A percentile compares a stretch with the other conserved stretches of the same genome.
Conservation (phyloP, 495 filamentous ascomycete species). For the Annulohypoxylon stygium region DNA sequence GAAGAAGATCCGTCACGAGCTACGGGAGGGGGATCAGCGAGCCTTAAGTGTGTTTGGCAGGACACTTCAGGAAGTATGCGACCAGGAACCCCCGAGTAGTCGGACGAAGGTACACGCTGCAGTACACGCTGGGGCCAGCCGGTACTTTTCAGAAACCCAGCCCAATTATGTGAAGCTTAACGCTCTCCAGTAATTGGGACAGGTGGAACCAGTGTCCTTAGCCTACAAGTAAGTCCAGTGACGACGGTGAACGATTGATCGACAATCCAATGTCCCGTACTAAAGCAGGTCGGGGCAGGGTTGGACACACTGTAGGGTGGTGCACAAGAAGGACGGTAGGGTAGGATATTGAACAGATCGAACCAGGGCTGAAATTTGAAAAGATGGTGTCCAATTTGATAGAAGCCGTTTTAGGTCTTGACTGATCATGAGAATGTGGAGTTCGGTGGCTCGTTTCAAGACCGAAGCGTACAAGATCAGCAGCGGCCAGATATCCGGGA, state of each 20-base stretch:
- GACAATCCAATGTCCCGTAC: slow-evolving; percentile 58
- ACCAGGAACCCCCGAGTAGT: slow-evolving; percentile 52
- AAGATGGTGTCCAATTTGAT: slow-evolving; percentile 55
- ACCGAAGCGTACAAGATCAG: slow-evolving; percentile 56
- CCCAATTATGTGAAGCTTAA: slow-evolving; percentile 60
- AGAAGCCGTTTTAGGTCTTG: slow-evolving; percentile 54
- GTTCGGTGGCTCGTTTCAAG: slow-evolving; percentile 56
- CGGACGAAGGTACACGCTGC: slow-evolving; percentile 41
- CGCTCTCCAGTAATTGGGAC: slow-evolving; percentile 59
- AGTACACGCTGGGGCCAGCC: slow-evolving; percentile 53
- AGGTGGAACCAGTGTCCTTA: slow-evolving; percentile 56
- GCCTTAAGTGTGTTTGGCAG: slow-evolving; percentile 75
- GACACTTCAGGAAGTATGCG: slow-evolving; percentile 53
- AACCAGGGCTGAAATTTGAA: slow-evolving; percentile 53
- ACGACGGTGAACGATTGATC: slow-evolving; percentile 62
- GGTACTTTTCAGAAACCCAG: slow-evolving; percentile 54
- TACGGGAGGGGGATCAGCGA: slow-evolving; percentile 78
- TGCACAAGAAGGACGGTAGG: slow-evolving; percentile 49
- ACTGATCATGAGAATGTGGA: slow-evolving; percentile 57
- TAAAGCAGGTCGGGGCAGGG: slow-evolving; percentile 49
- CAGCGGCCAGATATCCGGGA: slow-evolving; percentile 57
- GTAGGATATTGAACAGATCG: slow-evolving; percentile 54
- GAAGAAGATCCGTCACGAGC: slow-evolving; percentile 60
- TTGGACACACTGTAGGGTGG: slow-evolving; percentile 47
- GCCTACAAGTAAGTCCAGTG: slow-evolving; percentile 56